Evolutionary conservation across 2,329 filamentous ascomycete genomes (phyloP).

Genomic region (Ophiognomonia clavigignenti-juglandacearum): DNA sequence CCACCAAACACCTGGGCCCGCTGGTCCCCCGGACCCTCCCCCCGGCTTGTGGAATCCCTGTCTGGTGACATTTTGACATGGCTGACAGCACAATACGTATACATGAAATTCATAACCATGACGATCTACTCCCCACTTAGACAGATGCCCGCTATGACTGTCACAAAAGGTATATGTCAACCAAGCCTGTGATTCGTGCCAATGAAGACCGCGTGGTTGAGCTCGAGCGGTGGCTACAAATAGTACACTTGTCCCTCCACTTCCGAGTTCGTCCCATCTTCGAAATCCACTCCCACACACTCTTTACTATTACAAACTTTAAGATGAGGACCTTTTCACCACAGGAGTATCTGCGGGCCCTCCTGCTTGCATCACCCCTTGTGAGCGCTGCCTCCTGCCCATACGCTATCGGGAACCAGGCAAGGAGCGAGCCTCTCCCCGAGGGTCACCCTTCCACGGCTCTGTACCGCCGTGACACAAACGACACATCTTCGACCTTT

Average conservation of each 20-base stretch:
- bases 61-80: too few species aligned
- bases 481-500: conserved; percentile 2
- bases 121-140: neutral
- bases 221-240: neutral
- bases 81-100: too few species aligned
- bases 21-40: too few species aligned
- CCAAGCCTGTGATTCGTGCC: neutral
- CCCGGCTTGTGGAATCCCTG: too few species aligned
- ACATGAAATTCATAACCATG: too few species aligned
- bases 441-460: neutral
- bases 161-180: neutral
- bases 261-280: neutral
- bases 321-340: conserved; percentile 1
- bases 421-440: neutral
- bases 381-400: conserved; percentile 12
- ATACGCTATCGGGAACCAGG: conserved; percentile 6
- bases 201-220: neutral
- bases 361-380: conserved; percentile 7
- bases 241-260: neutral
- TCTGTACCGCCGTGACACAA: neutral
- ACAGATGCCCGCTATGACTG: neutral
- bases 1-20: too few species aligned
- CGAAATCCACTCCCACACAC: neutral
- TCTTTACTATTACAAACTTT: neutral
- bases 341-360: conserved; percentile 7